Evolutionary conservation across 768 basidiomycete species (phyloP), one percentile per base, ranked within the genome.

Genomic region (Goffeauzyma gilvescens): DNA sequence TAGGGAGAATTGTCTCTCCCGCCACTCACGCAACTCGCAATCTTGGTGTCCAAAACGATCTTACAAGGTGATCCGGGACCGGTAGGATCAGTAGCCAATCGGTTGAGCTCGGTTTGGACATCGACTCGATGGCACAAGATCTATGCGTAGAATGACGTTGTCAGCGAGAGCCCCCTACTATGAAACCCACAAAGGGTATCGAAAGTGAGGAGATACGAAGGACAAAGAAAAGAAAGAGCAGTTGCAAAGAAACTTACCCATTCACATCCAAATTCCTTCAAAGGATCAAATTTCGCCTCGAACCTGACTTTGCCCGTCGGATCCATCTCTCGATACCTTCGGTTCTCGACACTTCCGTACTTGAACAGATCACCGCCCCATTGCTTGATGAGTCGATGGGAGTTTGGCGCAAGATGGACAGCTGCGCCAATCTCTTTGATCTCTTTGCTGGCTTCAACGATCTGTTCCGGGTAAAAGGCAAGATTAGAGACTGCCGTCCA

Each of bases 121-220:
- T 51, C 50, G 10, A 48, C 46, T 2, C 50, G 50, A 28, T 51
- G 50, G 34, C 45, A 45, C 4, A 51, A 26, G 22, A 51, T 35
- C 50, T 42, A 46, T 6, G 38, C 38, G 10, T 31, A 34, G 14
- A 15, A 9, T n/a, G n/a, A n/a, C n/a, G n/a, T n/a, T n/a, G n/a
- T n/a, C n/a, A n/a, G n/a, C n/a, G n/a, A n/a, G n/a, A n/a, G n/a
- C n/a, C n/a, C n/a, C n/a, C n/a, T n/a, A n/a, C n/a, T n/a, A n/a
- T n/a, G n/a, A n/a, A n/a, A n/a, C n/a, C n/a, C n/a, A n/a, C n/a
- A n/a, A n/a, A n/a, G n/a, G n/a, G n/a, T n/a, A n/a, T n/a, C n/a
- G n/a, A n/a, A n/a, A n/a, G n/a, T n/a, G n/a, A n/a, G n/a, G n/a
- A n/a, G n/a, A n/a, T n/a, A n/a, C n/a, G n/a, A n/a, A n/a, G n/a